phyloP scores from a whole-genome alignment of 192 early-diverging fungal species.

The Linnemannia schmuckeri region DNA sequence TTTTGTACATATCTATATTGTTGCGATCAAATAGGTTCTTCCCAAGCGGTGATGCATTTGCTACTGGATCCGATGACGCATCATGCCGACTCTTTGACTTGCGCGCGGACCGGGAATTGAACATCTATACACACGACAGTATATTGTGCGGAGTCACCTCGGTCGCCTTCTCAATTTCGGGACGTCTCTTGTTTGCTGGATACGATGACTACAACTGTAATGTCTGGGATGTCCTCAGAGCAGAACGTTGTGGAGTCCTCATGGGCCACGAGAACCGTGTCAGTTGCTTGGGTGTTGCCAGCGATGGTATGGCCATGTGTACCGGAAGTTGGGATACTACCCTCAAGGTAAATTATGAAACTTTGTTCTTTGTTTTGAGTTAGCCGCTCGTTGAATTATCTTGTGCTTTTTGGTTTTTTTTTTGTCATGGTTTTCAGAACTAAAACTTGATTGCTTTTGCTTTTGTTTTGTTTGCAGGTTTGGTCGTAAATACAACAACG shows the following conservation, averaged over 20 bases:
- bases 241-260: constrained; percentile 93
- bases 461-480: neutral
- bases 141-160: constrained; percentile 99
- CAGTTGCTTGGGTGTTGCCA: constrained; percentile 95
- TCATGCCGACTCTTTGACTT: constrained; percentile 99
- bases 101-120: constrained; percentile 97
- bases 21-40: constrained; percentile 80
- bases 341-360: constrained; percentile 81
- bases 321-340: constrained; percentile 99
- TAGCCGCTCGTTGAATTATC: too few relatives aligned
- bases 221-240: constrained; percentile 99
- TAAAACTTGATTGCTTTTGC: neutral
- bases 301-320: constrained; percentile 98
- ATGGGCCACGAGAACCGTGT: constrained; percentile 97
- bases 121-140: constrained; percentile 98
- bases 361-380: neutral
- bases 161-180: constrained; percentile 96
- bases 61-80: constrained; percentile 99
- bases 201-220: constrained; percentile 99
- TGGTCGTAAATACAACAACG: neutral
- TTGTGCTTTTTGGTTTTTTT: neutral
- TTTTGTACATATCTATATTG: neutral
- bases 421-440: neutral
- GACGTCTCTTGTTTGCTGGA: constrained; percentile 96
- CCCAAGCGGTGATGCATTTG: constrained; percentile 98